Conservation (phyloP, 371 early-diverging fungal species). For the Mucor saturninus region DNA sequence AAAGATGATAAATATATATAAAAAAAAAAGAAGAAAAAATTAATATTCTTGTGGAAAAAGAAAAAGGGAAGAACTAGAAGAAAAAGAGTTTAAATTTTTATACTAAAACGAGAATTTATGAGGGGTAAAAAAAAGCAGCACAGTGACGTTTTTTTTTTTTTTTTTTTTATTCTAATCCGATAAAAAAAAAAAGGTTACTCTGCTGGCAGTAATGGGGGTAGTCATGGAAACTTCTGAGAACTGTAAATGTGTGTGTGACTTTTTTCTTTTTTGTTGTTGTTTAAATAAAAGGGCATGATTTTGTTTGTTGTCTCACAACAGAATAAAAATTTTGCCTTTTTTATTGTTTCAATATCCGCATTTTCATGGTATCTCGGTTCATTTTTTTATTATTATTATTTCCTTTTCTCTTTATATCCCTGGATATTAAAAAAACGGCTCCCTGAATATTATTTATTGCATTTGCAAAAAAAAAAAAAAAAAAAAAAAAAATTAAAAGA, state of each 20-base stretch:
- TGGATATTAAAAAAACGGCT: slow-evolving; percentile 13
- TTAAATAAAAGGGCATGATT: slow-evolving; percentile 13
- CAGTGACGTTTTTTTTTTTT: slow-evolving; percentile 19
- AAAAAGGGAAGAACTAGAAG: slow-evolving; percentile 6
- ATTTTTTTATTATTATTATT: slow-evolving; percentile 7
- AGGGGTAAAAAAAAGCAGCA: slow-evolving; percentile 6
- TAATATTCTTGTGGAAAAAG: slow-evolving; percentile 6
- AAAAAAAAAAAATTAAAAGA: not conserved
- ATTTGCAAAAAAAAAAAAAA: not conserved
- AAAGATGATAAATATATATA: slow-evolving; percentile 1
- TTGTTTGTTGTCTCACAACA: slow-evolving; percentile 17
- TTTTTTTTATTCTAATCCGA: too few species aligned
- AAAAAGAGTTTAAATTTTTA: slow-evolving; percentile 2
- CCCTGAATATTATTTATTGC: slow-evolving; percentile 1
- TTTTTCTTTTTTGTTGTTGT: too few species aligned
- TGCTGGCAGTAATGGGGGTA: too few species aligned
- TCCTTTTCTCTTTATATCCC: slow-evolving; percentile 12
- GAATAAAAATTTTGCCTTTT: not conserved
- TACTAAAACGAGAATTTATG: slow-evolving; percentile 3
- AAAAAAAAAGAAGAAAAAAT: slow-evolving; percentile 1
- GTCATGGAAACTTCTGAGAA: too few species aligned
- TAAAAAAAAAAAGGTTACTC: too few species aligned
- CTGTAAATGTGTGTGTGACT: too few species aligned
- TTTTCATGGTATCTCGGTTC: slow-evolving; percentile 1
- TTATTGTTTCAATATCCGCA: slow-evolving; percentile 11